Percentiles rank a stretch among this genome's conserved stretches.
These are phyloP conservation scores for Colletotrichum limetticola DNA, from an alignment of 2,329 filamentous ascomycete species.

Conservation along the genomic window DNA sequence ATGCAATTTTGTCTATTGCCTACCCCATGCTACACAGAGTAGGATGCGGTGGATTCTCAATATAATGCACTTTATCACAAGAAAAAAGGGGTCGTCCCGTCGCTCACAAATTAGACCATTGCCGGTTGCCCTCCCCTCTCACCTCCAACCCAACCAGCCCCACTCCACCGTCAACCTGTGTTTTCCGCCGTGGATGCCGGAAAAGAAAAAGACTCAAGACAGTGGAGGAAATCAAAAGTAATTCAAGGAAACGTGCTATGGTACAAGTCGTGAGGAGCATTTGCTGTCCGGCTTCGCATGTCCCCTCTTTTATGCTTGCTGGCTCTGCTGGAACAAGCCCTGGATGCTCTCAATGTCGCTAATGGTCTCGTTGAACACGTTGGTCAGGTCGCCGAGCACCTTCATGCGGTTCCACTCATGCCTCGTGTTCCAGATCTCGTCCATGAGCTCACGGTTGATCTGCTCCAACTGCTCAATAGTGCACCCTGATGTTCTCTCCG, in stretches of 20 bases:
- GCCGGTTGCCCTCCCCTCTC: neutral
- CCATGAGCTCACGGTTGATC: slow-evolving; percentile 90
- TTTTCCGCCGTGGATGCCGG: neutral
- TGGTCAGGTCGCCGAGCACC: slow-evolving; percentile 72
- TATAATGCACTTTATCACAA: slow-evolving; percentile 31
- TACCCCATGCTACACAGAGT: slow-evolving; percentile 8
- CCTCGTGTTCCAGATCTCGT: slow-evolving; percentile 83
- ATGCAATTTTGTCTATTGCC: slow-evolving; percentile 27
- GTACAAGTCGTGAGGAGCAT: slow-evolving; percentile 4
- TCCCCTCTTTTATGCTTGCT: slow-evolving; percentile 40
- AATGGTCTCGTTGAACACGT: slow-evolving; percentile 81
- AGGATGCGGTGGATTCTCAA: slow-evolving; percentile 23
- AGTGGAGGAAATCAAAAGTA: neutral
- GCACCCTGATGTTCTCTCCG: slow-evolving; percentile 76
- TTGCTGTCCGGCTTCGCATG: neutral
- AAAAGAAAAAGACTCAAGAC: too few species aligned
- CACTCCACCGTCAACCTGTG: neutral
- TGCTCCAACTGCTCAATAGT: slow-evolving; percentile 96
- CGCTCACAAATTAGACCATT: slow-evolving; percentile 29
- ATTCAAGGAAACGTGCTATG: slow-evolving; percentile 12
- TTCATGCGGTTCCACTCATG: slow-evolving; percentile 85
- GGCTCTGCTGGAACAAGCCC: slow-evolving; percentile 55
- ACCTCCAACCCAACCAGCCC: neutral
- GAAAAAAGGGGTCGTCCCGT: slow-evolving; percentile 13
- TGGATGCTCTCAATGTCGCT: slow-evolving; percentile 71